These are phyloP conservation scores for Pseudopyricularia javanii DNA, from an alignment of 2,329 filamentous ascomycete genomes.

Conservation along the genomic window DNA sequence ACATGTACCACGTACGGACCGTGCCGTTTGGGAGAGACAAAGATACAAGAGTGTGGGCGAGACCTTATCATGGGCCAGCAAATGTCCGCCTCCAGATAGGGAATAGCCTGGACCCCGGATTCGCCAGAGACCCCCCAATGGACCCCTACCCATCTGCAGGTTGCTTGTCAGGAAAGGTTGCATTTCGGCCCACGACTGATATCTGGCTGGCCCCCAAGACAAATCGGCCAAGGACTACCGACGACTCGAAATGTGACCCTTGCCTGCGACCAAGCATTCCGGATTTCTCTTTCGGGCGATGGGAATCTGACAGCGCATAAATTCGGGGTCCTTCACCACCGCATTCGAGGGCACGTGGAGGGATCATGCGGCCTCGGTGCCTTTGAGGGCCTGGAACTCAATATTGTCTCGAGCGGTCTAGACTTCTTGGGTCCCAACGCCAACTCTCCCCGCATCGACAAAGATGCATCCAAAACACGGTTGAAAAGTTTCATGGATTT, in stretches of 20 bases:
- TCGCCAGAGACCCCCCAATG: not conserved
- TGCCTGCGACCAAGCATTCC: not conserved
- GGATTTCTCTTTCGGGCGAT: too few species aligned
- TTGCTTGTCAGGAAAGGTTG: not conserved
- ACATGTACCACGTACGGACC: conserved; percentile 1
- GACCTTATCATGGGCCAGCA: not conserved
- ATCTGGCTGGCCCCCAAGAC: not conserved
- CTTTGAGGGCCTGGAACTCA: not conserved
- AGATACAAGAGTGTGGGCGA: too few species aligned
- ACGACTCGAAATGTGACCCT: not conserved
- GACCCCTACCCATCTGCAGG: not conserved
- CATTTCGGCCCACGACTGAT: not conserved
- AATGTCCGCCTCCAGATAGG: not conserved
- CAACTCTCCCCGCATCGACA: not conserved
- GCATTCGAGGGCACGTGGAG: not conserved
- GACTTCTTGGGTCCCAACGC: not conserved
- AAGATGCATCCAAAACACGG: not conserved
- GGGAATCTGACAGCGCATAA: not conserved
- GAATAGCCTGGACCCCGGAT: not conserved
- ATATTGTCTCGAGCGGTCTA: not conserved
- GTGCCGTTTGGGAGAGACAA: not conserved
- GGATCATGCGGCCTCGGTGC: not conserved
- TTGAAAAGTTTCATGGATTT: not conserved
- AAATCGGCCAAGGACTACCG: not conserved
- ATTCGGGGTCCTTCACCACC: not conserved